Evolutionary conservation across 2,329 filamentous ascomycete species (phyloP), one percentile per base, ranked within the genome.

Genomic region (Piedraia hortae): DNA sequence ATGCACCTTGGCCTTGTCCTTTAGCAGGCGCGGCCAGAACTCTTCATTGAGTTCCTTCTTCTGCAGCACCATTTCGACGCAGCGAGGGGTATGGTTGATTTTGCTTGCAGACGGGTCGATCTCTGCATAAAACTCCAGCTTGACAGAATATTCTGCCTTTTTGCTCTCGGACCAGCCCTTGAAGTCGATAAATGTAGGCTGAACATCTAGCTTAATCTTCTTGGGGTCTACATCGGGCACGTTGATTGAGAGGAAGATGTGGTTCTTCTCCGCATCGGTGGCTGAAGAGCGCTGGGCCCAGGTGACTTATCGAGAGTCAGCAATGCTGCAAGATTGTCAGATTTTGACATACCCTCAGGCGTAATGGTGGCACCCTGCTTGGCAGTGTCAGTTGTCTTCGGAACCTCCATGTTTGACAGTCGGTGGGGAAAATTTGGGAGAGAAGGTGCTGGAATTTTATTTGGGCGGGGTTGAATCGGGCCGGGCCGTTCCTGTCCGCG

Each of bases 1-100:
- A 54, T 93, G 85, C 24, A 74, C 54, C 58, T 77, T 90, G 60
- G 75, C 70, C 35, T 56, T 49, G 28, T 82, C 74, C 67, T 91
- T 91, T 45, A 91, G 60, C 41, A 97, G 61, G 32, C 85, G 67
- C 31, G 80, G 80, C 85, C 85, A 97, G 63, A 70, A 93, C 51
- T 85, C 77, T 42, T 77, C 65, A 51, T 78, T 74, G 33, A 85
- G 60, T 43, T 89, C 78, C 68, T 91, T 91, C 73, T 97, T 97
- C 51, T 75, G 65, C 47, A 97, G 61, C 46, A 89, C 73, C 38
- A 93, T 50, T 56, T 89, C 72, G 35, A 91, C 58, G 41, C 78
- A 78, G 50, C 82, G 77, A 42, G 63, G 58, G 20, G 72, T 88
- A 62, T 91, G 77, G 58, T 75, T 66, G 43, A 71, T 64, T 56